These are phyloP conservation scores for Paramecium tetraurelia DNA, from an alignment of 73 alveolate species.

Conservation along the genomic window DNA sequence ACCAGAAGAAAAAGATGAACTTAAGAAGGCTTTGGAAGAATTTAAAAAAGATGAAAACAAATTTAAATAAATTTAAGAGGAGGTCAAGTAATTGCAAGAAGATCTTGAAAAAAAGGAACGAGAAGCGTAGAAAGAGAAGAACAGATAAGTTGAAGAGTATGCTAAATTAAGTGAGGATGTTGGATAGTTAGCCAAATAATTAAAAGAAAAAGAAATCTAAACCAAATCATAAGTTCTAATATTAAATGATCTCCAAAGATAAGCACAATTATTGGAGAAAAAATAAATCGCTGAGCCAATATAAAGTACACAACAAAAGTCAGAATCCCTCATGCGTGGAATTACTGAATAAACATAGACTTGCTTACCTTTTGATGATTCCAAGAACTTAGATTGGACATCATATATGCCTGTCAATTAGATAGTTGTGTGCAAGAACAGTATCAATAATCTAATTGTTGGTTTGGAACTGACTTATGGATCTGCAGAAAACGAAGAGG, in stretches of 20 bases:
- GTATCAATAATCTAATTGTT: not conserved
- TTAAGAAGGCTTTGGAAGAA: not conserved
- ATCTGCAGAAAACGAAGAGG: not conserved
- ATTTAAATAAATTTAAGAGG: not conserved
- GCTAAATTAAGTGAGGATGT: not conserved
- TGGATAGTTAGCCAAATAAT: not conserved
- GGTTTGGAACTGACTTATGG: conserved; percentile 42
- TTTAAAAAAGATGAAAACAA: not conserved
- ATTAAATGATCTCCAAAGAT: conserved; percentile 2
- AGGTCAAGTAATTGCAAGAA: not conserved
- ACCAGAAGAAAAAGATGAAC: not conserved
- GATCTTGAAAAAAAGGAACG: not conserved
- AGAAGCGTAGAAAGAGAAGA: not conserved
- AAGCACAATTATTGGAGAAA: not conserved
- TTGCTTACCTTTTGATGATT: conserved; percentile 1
- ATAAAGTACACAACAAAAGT: not conserved
- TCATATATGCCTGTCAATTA: not conserved
- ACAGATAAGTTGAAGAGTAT: not conserved
- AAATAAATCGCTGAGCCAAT: not conserved
- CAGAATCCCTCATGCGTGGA: not conserved
- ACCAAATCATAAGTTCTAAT: not conserved
- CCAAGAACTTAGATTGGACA: conserved; percentile 33
- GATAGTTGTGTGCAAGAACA: not conserved
- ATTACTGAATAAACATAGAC: not conserved
- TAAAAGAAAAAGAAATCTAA: not conserved